These are phyloP conservation scores for Metschnikowia aberdeeniae DNA, from an alignment of 805 yeast genomes.

Conservation along the genomic window DNA sequence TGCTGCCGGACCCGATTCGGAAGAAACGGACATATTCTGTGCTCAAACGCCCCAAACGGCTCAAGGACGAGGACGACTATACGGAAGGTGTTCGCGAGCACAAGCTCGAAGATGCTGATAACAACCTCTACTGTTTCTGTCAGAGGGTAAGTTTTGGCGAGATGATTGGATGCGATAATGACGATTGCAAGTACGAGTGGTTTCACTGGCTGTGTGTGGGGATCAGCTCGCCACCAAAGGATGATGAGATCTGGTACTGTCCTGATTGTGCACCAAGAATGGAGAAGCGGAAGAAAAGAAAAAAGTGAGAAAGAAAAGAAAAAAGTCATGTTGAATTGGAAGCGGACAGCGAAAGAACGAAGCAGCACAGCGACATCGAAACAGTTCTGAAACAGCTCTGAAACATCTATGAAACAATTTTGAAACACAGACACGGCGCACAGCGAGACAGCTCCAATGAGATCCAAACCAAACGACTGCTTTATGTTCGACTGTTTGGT, in stretches of 20 bases:
- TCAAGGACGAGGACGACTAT: conserved; percentile 18
- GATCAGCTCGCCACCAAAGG: conserved; percentile 80
- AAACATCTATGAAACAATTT: no score
- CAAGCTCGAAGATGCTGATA: conserved; percentile 37
- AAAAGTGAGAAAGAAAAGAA: no score
- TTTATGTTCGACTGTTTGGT: no score
- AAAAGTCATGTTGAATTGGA: no score
- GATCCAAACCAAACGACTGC: no score
- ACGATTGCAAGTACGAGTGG: conserved; percentile 88
- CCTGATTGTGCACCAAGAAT: conserved; percentile 64
- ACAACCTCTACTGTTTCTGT: conserved; percentile 72
- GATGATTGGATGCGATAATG: conserved; percentile 95
- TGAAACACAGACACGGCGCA: no score
- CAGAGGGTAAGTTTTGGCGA: conserved; percentile 92
- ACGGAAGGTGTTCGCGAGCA: conserved; percentile 6
- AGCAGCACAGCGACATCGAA: background rate
- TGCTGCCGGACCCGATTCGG: conserved; percentile 17
- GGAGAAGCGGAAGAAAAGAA: conserved; percentile 43
- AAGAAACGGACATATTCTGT: conserved; percentile 15
- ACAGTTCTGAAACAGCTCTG: no score
- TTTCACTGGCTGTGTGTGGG: conserved; percentile 96
- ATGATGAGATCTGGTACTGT: conserved; percentile 82
- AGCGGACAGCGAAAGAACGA: no score
- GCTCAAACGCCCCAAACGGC: conserved; percentile 16
- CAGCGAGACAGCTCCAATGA: background rate